Percentiles rank a stretch among this genome's conserved stretches.
phyloP scores from a whole-genome alignment of 139 green algal genomes.

The Micractinium conductrix region DNA sequence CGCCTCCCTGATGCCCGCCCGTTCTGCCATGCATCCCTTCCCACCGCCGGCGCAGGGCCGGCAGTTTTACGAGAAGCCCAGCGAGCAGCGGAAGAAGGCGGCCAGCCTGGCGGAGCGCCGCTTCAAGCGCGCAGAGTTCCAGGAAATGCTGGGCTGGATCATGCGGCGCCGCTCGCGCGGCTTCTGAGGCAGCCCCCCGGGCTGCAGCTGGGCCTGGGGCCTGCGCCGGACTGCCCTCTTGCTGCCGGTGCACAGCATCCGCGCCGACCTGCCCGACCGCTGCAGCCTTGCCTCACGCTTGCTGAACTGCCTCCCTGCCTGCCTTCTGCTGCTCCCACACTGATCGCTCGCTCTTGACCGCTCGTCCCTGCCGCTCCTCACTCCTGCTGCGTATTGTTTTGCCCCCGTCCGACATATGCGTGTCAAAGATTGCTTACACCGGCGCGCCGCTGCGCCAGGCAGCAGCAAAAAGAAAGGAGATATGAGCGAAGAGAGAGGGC shows the following conservation, averaged over 20 bases:
- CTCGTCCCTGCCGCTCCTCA: no score
- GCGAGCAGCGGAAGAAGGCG: conserved; percentile 40
- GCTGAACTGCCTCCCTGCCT: not conserved
- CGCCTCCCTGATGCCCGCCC: no score
- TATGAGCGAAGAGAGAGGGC: no score
- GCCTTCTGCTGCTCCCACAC: not conserved
- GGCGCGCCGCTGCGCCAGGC: no score
- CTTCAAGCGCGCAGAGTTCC: conserved; percentile 40
- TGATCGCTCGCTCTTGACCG: not conserved
- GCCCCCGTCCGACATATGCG: no score
- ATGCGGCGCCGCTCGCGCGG: conserved; percentile 41
- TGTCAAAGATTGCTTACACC: no score
- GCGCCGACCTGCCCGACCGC: no score
- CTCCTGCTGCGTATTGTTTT: no score
- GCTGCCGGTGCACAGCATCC: not conserved
- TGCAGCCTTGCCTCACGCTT: no score
- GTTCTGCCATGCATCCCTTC: no score
- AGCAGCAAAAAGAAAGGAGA: no score
- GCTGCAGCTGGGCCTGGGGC: no score
- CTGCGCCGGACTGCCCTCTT: not conserved
- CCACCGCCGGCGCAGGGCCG: not conserved
- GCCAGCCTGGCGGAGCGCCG: conserved; percentile 19
- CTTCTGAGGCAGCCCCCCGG: not conserved
- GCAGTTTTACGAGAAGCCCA: conserved; percentile 41
- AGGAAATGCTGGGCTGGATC: conserved; percentile 51